Evolutionary conservation across 2,329 filamentous ascomycete genomes (phyloP).

Genomic region (Pseudogymnoascus sp.): DNA sequence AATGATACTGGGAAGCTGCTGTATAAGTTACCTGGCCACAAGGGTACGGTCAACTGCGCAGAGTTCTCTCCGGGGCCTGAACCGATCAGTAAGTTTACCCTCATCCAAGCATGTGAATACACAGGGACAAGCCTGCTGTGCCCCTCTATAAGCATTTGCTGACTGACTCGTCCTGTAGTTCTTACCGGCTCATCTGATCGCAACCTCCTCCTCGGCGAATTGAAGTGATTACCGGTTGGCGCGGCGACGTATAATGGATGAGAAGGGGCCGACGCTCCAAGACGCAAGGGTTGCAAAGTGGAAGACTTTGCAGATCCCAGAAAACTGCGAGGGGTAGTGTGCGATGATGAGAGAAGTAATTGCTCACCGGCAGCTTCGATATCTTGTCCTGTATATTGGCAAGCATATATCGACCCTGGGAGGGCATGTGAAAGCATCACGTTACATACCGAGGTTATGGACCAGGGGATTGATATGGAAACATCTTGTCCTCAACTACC

Average conservation of each 20-base stretch:
- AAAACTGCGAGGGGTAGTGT: background rate
- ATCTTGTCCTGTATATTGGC: background rate
- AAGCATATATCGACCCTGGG: background rate
- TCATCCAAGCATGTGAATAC: background rate
- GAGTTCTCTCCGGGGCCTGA: slow-evolving; percentile 80
- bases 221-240: slow-evolving; percentile 44
- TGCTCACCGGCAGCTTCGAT: background rate
- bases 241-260: background rate
- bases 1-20: slow-evolving; percentile 78
- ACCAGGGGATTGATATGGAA: background rate
- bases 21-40: slow-evolving; percentile 92
- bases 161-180: slow-evolving; percentile 43
- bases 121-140: background rate
- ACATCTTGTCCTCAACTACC: background rate
- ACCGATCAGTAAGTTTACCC: slow-evolving; percentile 65
- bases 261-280: background rate
- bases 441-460: background rate
- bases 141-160: slow-evolving; percentile 11
- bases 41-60: slow-evolving; percentile 89
- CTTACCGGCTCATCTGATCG: slow-evolving; percentile 86
- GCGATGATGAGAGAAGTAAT: background rate
- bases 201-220: slow-evolving; percentile 73
- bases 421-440: background rate
- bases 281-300: background rate
- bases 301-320: background rate